Evolutionary conservation across 2,329 filamentous ascomycete species (phyloP), one percentile per base, ranked within the genome.

Genomic region (Cadophora luteo-olivacea): DNA sequence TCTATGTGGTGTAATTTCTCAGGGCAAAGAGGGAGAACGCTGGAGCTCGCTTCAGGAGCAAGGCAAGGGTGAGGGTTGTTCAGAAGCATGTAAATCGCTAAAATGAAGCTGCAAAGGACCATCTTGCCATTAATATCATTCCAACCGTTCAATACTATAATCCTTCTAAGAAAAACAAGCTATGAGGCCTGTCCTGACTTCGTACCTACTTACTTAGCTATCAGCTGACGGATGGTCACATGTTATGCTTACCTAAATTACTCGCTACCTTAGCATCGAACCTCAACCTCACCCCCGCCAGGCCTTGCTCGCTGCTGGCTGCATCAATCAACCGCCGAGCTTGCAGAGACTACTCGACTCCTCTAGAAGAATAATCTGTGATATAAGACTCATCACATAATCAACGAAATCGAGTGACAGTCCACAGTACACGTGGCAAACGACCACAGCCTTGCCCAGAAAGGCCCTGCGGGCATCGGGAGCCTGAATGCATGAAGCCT

Each of bases 401-500:
- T 38, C 8, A 25, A 12, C 11, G 29, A 45, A n/a, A 25, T 29
- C 33, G 5, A 41, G 57, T 24, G 22, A 60, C 14, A 9, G 33
- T 16, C 38, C 33, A 19, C 1, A 33, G 52, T n/a, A 29, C 57
- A 60, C 57, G 36, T 58, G 32, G 55, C 32, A 24, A 57, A 12
- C 55, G 6, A 33, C 55, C 19, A 58, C n/a, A 60, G 57, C 57
- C 57, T 45, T 11, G 57, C 22, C 24, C 25, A 22, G 36, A 11
- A 12, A n/a, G 22, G 32, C 41, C 41, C 1, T 45, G 11, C 11
- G n/a, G 36, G 57, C 25, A 60, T 60, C 36, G 22, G 57, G 33
- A 41, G 57, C 33, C 36, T 60, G 22, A 60, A 41, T 60, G 22
- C 14, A 8, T 60, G 57, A 45, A 48, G 12, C 51, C 62, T 64